Percentiles rank a stretch among this genome's conserved stretches.
These are phyloP conservation scores for Neocallimastix lanati DNA, from an alignment of 192 early-diverging fungal species.

Conservation along the genomic window DNA sequence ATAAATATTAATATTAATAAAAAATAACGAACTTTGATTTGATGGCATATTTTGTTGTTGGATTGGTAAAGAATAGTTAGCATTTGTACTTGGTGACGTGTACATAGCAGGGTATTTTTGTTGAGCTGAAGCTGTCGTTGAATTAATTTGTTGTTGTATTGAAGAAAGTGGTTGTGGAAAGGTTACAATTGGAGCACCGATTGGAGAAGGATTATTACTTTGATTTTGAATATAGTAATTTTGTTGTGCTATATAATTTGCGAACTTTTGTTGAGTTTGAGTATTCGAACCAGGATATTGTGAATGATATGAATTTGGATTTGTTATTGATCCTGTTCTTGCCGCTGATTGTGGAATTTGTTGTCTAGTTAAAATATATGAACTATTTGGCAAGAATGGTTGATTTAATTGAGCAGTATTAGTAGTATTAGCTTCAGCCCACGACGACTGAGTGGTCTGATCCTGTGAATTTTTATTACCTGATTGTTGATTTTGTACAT, in stretches of 20 bases:
- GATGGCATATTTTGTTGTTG: not conserved
- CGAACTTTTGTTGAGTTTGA: not conserved
- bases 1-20: too few species aligned
- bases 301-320: not conserved
- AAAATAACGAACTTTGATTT: not conserved
- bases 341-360: not conserved
- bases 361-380: not conserved
- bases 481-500: not conserved
- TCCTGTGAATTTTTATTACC: not conserved
- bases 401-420: too few species aligned
- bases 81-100: not conserved
- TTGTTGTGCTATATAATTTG: not conserved
- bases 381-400: not conserved
- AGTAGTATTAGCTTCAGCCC: not conserved
- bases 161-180: not conserved
- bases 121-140: not conserved
- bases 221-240: not conserved
- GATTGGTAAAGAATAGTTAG: not conserved
- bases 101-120: not conserved
- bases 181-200: not conserved
- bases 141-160: not conserved
- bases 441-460: not conserved
- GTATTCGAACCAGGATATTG: not conserved
- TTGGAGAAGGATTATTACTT: not conserved
- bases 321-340: too few species aligned